Evolutionary conservation across 164 flowering plant species (phyloP).

Genomic region (Saururus chinensis): DNA sequence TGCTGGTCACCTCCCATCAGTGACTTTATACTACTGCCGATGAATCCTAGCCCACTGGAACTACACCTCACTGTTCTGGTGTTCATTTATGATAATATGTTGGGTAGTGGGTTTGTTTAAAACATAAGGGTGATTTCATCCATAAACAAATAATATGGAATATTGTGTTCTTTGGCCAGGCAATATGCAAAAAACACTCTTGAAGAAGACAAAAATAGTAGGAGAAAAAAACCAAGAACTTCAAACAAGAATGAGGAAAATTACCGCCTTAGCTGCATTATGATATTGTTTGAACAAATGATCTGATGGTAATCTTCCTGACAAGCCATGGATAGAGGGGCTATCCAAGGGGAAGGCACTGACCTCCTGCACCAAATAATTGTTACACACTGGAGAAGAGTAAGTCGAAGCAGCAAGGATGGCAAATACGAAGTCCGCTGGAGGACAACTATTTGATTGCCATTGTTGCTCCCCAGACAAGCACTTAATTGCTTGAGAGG

Average conservation of each 20-base stretch:
- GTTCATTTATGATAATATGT: no score
- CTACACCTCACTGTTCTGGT: no score
- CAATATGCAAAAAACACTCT: no score
- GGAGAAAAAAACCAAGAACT: background rate
- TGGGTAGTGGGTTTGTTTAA: no score
- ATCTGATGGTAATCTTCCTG: slow-evolving; percentile 64
- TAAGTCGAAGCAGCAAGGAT: slow-evolving; percentile 6
- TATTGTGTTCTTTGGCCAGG: no score
- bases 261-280: slow-evolving; percentile 92
- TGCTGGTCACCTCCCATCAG: no score
- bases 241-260: no score
- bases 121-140: no score
- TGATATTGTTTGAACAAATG: slow-evolving; percentile 85
- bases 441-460: slow-evolving; percentile 34
- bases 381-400: slow-evolving; percentile 21
- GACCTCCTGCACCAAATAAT: slow-evolving; percentile 18
- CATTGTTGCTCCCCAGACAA: slow-evolving; percentile 20
- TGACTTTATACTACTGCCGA: no score
- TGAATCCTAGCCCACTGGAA: no score
- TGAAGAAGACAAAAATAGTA: background rate
- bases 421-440: slow-evolving; percentile 25
- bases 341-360: slow-evolving; percentile 20
- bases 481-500: slow-evolving; percentile 52
- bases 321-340: slow-evolving; percentile 50
- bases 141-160: no score